Percentiles rank a stretch among this genome's conserved stretches.
These are phyloP conservation scores for Salix dunnii DNA, from an alignment of 345 rosid genomes.

Conservation along the genomic window DNA sequence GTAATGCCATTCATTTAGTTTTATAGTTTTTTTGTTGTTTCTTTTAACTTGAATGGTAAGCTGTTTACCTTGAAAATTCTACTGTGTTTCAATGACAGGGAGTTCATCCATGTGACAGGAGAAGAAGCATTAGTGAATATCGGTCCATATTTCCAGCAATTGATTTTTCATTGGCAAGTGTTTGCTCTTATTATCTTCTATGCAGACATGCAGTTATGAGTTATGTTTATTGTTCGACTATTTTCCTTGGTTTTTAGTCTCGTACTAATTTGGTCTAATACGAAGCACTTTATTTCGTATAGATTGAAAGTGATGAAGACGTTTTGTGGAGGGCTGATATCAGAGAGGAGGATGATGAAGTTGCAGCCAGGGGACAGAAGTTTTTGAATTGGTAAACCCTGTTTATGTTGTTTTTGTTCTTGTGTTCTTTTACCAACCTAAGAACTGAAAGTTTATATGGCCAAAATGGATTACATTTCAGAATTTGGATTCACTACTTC, in stretches of 20 bases:
- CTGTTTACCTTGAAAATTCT: slow-evolving; percentile 4
- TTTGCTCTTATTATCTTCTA: not conserved
- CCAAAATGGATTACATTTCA: not conserved
- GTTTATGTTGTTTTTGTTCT: not conserved
- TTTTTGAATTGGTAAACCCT: slow-evolving; percentile 62
- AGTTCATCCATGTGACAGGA: slow-evolving; percentile 79
- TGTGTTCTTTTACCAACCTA: not conserved
- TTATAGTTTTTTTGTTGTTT: too few relatives aligned
- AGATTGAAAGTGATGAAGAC: slow-evolving; percentile 63
- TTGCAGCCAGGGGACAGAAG: slow-evolving; percentile 64
- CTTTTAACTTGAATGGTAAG: not conserved
- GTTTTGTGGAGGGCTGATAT: slow-evolving; percentile 50
- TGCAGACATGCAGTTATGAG: not conserved
- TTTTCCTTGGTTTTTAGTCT: not conserved
- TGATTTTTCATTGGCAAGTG: slow-evolving; percentile 75
- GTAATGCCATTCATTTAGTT: too few relatives aligned
- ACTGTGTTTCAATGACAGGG: slow-evolving; percentile 39
- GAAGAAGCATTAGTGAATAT: slow-evolving; percentile 59
- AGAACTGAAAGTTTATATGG: not conserved
- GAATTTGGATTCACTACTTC: too few relatives aligned
- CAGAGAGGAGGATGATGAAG: slow-evolving; percentile 58
- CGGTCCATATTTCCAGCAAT: slow-evolving; percentile 61
- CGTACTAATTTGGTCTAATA: not conserved
- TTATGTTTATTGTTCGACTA: not conserved
- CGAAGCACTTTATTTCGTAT: not conserved